These are phyloP conservation scores for Geotrichum phurueaensis DNA, from an alignment of 1,139 yeast genomes.

Conservation along the genomic window DNA sequence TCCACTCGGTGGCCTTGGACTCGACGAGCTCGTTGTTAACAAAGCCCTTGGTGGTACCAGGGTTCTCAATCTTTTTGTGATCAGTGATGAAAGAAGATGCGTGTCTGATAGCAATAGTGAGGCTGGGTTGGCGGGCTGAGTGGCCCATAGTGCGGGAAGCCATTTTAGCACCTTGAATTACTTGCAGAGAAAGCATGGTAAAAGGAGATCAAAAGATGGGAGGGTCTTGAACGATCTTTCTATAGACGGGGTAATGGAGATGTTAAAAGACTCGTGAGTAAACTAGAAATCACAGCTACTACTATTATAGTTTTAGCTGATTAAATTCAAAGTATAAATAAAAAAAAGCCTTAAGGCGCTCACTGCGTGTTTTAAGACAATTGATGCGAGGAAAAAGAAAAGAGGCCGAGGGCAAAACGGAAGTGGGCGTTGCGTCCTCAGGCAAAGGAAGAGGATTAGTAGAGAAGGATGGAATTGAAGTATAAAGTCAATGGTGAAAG, in stretches of 20 bases:
- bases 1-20: conserved; percentile 56
- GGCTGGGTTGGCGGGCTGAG: not conserved
- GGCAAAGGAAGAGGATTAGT: not conserved
- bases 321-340: no score
- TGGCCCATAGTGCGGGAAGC: not conserved
- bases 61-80: conserved; percentile 43
- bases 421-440: no score
- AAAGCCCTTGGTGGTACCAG: conserved; percentile 52
- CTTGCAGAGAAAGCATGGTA: not conserved
- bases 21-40: conserved; percentile 54
- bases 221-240: not conserved
- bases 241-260: not conserved
- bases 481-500: not conserved
- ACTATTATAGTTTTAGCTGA: not conserved
- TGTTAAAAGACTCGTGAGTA: not conserved
- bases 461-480: not conserved
- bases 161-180: not conserved
- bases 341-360: no score
- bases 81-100: conserved; percentile 39
- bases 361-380: no score
- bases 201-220: not conserved
- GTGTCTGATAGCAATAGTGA: not conserved
- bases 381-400: no score
- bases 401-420: no score
- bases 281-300: not conserved